Evolutionary conservation across 202 grass and related monocot genomes (phyloP).

Genomic region (Elaeis oleifera): DNA sequence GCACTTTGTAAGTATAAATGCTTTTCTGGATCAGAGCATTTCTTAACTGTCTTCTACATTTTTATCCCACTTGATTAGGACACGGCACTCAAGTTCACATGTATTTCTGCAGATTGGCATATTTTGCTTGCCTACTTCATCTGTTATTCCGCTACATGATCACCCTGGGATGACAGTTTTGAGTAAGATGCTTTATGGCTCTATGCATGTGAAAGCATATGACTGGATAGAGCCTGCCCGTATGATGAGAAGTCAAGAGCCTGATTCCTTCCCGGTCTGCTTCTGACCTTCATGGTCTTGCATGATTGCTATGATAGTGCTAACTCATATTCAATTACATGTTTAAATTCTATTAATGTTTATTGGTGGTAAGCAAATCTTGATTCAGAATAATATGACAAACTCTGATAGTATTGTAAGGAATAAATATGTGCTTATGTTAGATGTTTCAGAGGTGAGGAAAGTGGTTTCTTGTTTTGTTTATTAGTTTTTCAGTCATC

Average conservation of each 20-base stretch:
- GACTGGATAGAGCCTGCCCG: slow-evolving; percentile 76
- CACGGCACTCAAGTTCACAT: slow-evolving; percentile 5
- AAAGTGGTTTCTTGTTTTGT: too few species aligned
- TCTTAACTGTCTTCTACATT: neutral
- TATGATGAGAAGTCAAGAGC: slow-evolving; percentile 26
- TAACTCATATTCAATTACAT: too few species aligned
- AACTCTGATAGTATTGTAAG: too few species aligned
- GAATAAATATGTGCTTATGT: too few species aligned
- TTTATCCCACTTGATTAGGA: neutral
- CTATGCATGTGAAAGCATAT: slow-evolving; percentile 92
- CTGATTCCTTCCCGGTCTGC: slow-evolving; percentile 31
- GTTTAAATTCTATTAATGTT: too few species aligned
- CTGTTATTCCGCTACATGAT: slow-evolving; percentile 87
- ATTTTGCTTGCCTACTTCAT: slow-evolving; percentile 91
- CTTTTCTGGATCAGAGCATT: too few species aligned
- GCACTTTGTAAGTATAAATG: too few species aligned
- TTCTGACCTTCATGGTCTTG: neutral
- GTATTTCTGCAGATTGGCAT: slow-evolving; percentile 70
- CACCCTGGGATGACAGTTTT: slow-evolving; percentile 94
- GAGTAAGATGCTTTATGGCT: slow-evolving; percentile 93
- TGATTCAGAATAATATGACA: too few species aligned
- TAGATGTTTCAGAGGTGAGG: too few species aligned
- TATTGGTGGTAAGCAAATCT: too few species aligned
- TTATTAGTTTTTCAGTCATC: too few species aligned
- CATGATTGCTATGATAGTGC: neutral